Conservation (phyloP, 257 asterid genomes). For the Scutellaria baicalensis region DNA sequence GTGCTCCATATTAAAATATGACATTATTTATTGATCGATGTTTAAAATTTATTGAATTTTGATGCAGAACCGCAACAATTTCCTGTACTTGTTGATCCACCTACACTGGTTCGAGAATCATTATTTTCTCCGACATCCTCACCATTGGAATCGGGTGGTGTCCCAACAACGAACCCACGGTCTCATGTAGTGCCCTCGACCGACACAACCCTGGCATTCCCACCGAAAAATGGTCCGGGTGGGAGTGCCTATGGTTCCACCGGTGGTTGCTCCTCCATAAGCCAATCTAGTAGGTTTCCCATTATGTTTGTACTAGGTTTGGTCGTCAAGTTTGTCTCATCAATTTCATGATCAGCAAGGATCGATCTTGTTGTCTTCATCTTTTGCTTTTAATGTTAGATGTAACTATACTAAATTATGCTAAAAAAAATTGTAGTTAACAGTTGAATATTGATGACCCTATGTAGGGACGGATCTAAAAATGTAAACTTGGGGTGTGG, state of each 20-base stretch:
- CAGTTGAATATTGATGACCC: too few species aligned
- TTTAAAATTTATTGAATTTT: too few species aligned
- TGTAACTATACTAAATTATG: too few species aligned
- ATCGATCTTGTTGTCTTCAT: too few species aligned
- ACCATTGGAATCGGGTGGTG: slow-evolving; percentile 63
- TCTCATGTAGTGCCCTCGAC: slow-evolving; percentile 51
- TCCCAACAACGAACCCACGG: slow-evolving; percentile 41
- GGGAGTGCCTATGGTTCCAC: slow-evolving; percentile 52
- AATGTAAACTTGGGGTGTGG: too few species aligned
- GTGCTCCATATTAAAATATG: background rate
- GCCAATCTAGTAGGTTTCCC: slow-evolving; percentile 29
- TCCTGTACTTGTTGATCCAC: slow-evolving; percentile 67
- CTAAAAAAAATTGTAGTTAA: too few species aligned
- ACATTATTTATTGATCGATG: too few species aligned
- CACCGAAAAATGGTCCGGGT: slow-evolving; percentile 74
- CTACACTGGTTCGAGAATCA: slow-evolving; percentile 49
- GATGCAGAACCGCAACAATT: slow-evolving; percentile 72
- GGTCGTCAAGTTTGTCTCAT: slow-evolving; percentile 16
- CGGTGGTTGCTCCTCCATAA: slow-evolving; percentile 33
- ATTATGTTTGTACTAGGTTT: slow-evolving; percentile 29
- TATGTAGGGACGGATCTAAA: too few species aligned
- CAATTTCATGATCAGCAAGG: background rate
- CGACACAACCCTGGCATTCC: slow-evolving; percentile 41
- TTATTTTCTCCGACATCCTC: slow-evolving; percentile 78
- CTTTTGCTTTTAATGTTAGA: too few species aligned